Conservation (phyloP, 1,139 yeast species). For the Eremothecium sinecaudum region DNA sequence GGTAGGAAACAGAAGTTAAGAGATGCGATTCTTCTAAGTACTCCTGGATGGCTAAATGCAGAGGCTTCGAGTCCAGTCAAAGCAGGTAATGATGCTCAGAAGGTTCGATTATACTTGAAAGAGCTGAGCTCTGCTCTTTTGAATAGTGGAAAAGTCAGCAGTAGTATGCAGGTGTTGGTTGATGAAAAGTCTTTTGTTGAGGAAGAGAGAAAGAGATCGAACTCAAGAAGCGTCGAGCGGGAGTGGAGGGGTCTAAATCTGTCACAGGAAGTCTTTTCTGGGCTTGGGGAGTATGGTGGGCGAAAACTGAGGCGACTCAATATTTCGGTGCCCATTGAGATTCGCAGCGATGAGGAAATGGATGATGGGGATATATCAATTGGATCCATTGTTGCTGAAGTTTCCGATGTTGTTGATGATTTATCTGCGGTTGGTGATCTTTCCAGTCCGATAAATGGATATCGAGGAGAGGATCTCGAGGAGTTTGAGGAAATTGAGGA, state of each 20-base stretch:
- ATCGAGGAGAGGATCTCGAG: background rate
- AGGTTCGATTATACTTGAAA: slow-evolving; percentile 15
- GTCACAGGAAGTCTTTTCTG: slow-evolving; percentile 4
- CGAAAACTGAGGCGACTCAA: slow-evolving; percentile 4
- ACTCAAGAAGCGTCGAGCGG: too few species aligned
- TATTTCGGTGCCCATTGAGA: slow-evolving; percentile 6
- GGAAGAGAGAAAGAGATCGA: slow-evolving; percentile 47
- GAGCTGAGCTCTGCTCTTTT: slow-evolving; percentile 23
- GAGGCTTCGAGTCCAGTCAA: slow-evolving; percentile 8
- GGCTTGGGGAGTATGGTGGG: background rate
- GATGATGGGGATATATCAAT: background rate
- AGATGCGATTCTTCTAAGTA: slow-evolving; percentile 17
- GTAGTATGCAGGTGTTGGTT: too few species aligned
- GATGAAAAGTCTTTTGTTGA: slow-evolving; percentile 47
- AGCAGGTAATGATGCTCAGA: slow-evolving; percentile 14
- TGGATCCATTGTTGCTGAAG: background rate
- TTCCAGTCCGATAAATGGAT: background rate
- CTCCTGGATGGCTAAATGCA: slow-evolving; percentile 18
- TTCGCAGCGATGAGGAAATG: background rate
- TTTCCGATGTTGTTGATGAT: background rate
- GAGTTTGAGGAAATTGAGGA: background rate
- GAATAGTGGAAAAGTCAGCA: too few species aligned
- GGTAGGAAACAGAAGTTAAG: slow-evolving; percentile 16
- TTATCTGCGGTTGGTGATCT: background rate
- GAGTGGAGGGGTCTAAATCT: too few species aligned